A percentile compares a stretch with the other conserved stretches of the same genome.
phyloP scores from a whole-genome alignment of 202 grass and related monocot genomes.

The Setaria italica region DNA sequence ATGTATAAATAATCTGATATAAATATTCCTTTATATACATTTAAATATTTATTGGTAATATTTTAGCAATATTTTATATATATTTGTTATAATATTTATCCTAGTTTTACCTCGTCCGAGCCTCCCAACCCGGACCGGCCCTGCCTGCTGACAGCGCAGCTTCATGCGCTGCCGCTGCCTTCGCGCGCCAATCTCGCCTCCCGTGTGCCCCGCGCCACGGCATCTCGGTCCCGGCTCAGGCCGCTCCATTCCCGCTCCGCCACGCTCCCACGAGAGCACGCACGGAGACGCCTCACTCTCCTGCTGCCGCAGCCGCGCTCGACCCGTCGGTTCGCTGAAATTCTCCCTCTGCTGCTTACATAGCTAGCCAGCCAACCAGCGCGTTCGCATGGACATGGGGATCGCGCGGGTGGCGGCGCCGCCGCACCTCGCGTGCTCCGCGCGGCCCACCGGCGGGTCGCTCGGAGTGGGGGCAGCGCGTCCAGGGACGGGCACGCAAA shows the following conservation, averaged over 20 bases:
- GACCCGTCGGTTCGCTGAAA: no score
- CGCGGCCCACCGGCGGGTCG: not conserved
- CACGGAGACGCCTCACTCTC: not conserved
- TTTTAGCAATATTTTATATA: no score
- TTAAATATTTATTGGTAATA: no score
- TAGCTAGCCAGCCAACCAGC: not conserved
- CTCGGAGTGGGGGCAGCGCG: not conserved
- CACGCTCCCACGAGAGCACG: not conserved
- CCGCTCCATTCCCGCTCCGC: not conserved
- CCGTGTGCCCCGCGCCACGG: not conserved
- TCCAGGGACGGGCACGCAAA: not conserved
- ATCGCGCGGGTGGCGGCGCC: constrained; percentile 19
- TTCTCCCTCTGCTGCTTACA: not conserved
- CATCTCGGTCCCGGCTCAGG: not conserved
- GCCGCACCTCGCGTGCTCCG: constrained; percentile 18
- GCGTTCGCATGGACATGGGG: not conserved
- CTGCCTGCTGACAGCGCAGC: not conserved
- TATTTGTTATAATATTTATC: no score
- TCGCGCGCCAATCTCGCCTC: not conserved
- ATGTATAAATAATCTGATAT: no score
- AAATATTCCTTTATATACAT: no score
- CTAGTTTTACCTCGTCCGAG: no score
- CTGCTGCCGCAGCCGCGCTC: not conserved
- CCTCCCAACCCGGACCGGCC: no score
- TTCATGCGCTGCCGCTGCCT: not conserved